These are phyloP conservation scores for Colletotrichum gloeosporioides DNA, from an alignment of 2,329 filamentous ascomycete species.

Conservation along the genomic window DNA sequence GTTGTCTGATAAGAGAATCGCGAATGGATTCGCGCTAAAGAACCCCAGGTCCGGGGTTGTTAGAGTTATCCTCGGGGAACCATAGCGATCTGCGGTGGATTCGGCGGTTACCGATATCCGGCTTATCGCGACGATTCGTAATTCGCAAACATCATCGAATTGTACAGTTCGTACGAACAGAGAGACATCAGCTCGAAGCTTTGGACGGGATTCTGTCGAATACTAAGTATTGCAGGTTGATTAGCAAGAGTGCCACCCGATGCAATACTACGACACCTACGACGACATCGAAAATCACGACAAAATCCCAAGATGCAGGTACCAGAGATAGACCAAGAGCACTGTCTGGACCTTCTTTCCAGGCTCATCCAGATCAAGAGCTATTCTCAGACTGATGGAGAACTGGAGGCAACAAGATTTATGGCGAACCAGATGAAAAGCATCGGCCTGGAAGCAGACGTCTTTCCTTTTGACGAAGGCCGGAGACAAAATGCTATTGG, in stretches of 20 bases:
- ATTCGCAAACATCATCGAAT: not conserved
- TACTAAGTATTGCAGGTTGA: not conserved
- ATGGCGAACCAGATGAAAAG: slow-evolving; percentile 26
- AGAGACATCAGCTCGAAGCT: not conserved
- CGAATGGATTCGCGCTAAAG: not conserved
- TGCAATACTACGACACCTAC: not conserved
- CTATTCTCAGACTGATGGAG: slow-evolving; percentile 32
- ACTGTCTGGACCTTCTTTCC: slow-evolving; percentile 27
- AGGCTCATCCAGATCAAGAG: slow-evolving; percentile 31
- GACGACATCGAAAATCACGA: not conserved
- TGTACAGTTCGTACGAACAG: not conserved
- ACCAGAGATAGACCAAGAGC: slow-evolving; percentile 26
- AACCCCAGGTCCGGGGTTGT: not conserved
- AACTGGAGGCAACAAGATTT: slow-evolving; percentile 25
- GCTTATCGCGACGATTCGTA: not conserved
- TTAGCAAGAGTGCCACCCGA: not conserved
- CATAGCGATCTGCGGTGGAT: not conserved
- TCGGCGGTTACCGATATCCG: not conserved
- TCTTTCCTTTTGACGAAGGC: slow-evolving; percentile 26
- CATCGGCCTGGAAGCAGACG: slow-evolving; percentile 28
- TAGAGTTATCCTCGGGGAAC: not conserved
- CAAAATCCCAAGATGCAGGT: slow-evolving; percentile 1
- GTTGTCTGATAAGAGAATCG: not conserved
- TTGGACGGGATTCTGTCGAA: not conserved
- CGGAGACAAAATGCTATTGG: slow-evolving; percentile 29